A percentile compares a stretch with the other conserved stretches of the same genome.
Conservation (phyloP, 805 yeast genomes). For the Limtongozyma cylindracea region DNA sequence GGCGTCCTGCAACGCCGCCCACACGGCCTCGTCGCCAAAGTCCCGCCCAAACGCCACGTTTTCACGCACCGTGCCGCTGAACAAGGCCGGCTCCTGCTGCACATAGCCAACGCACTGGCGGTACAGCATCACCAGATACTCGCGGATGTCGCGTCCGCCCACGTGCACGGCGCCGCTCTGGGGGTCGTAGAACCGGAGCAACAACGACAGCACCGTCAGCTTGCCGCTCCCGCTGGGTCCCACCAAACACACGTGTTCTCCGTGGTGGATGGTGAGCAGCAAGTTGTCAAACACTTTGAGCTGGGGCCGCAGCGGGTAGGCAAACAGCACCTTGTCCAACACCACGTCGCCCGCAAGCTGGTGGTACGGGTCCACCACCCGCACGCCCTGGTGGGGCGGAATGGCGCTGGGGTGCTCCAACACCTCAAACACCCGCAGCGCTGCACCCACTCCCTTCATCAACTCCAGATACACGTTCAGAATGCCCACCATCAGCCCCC, state of each 20-base stretch:
- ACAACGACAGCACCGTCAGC: constrained; percentile 60
- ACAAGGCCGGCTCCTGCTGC: constrained; percentile 77
- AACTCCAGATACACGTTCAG: constrained; percentile 82
- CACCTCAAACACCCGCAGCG: constrained; percentile 72
- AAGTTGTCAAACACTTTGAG: constrained; percentile 37
- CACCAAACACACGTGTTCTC: constrained; percentile 79
- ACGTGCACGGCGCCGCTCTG: constrained; percentile 32
- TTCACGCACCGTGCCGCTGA: constrained; percentile 67
- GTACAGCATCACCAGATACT: constrained; percentile 45
- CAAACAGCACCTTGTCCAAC: constrained; percentile 39
- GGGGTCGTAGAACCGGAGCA: constrained; percentile 72
- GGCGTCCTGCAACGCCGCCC: constrained; percentile 38
- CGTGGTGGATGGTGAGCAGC: constrained; percentile 36
- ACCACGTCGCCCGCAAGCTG: constrained; percentile 19
- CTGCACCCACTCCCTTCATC: constrained; percentile 96
- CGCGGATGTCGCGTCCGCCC: constrained; percentile 35
- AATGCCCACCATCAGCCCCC: constrained; percentile 75
- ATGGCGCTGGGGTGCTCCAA: constrained; percentile 57
- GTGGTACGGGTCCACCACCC: constrained; percentile 12
- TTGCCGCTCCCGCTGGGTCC: constrained; percentile 98
- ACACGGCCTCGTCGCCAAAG: constrained; percentile 28
- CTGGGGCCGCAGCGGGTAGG: constrained; percentile 69
- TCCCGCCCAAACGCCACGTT: constrained; percentile 57
- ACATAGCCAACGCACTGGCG: constrained; percentile 70
- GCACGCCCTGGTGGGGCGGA: constrained; percentile 34